Conservation (phyloP, 495 filamentous ascomycete genomes). For the Hypomontagnella submonticulosa region DNA sequence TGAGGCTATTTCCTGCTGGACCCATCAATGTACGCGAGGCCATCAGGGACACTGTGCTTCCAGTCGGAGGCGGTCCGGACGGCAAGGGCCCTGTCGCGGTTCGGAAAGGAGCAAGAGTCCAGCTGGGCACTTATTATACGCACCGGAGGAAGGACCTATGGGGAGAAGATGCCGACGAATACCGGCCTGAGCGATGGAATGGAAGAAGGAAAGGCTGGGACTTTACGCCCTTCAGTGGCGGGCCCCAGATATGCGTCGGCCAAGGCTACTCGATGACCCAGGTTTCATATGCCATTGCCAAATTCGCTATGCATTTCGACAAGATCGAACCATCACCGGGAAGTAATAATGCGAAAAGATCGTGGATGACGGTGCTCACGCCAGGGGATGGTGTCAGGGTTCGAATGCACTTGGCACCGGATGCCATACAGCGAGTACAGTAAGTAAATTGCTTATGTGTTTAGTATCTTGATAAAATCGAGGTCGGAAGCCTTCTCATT, state of each 20-base stretch:
- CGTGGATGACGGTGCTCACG: slow-evolving; percentile 26
- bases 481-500: too few relatives aligned
- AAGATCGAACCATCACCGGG: slow-evolving; percentile 10
- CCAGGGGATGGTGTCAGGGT: slow-evolving; percentile 19
- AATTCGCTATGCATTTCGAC: slow-evolving; percentile 19
- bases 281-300: slow-evolving; percentile 13
- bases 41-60: slow-evolving; percentile 56
- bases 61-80: slow-evolving; percentile 53
- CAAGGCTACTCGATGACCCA: slow-evolving; percentile 20
- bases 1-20: slow-evolving; percentile 49
- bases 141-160: slow-evolving; percentile 52
- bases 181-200: slow-evolving; percentile 37
- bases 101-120: slow-evolving; percentile 22
- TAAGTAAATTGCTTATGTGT: background rate
- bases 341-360: slow-evolving; percentile 21
- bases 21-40: slow-evolving; percentile 53
- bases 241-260: slow-evolving; percentile 55
- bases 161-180: slow-evolving; percentile 30
- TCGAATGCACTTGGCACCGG: slow-evolving; percentile 13
- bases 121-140: slow-evolving; percentile 21
- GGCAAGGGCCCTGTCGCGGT: slow-evolving; percentile 54
- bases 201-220: slow-evolving; percentile 42
- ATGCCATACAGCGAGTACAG: background rate
- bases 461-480: background rate
- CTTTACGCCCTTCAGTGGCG: slow-evolving; percentile 71